Base-by-base conservation (phyloP, 2,329 filamentous ascomycete species). In the Talaromyces funiculosus region DNA sequence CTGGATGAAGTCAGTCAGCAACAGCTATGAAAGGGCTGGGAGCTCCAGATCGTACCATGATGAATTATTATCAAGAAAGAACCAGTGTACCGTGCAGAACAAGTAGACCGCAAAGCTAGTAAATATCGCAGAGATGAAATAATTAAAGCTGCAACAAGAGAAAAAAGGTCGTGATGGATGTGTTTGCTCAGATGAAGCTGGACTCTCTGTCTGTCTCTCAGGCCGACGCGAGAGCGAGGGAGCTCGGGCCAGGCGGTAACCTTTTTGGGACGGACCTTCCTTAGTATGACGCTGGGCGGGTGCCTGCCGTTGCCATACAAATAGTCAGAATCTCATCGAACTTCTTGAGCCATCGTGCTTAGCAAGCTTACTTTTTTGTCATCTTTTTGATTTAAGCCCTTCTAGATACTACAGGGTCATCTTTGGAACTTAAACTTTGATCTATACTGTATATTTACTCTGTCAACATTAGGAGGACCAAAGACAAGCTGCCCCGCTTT, bases 1-100 rank as follows among this genome's bases (percentile, higher is more conserved):
- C 92, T 96, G 74, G 62, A 68, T 60, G 72, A 73, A 54, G 37
- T 61, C 66, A 68, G 70, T 68, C 68, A 66, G 67, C 70, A 58
- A 8, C 14, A 54, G 67, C 71, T 59, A 26, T 65, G 61, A 64
- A n/a, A 55, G 57, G 64, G 42, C 31, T 35, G 53, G 26, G n/a
- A 57, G 55, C 53, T 55, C 59, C 60, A 60, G 59, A 56, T 63
- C 69, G 62, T 69, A 73, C 72, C 71, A 75, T 73, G 64, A 62
- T 69, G 65, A 63, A 57, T 43, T 49, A 55, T 59, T 42, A 51
- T 43, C 12, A 14, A 22, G 24, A 4, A 29, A 33, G 26, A 7
- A 55, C 7, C 33, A 4, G 24, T 54, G 40, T 54, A 31, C 24
- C 37, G 33, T 35, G 29, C 18, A 57, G 14, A 37, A 16, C 24